Evolutionary conservation across 2,329 filamentous ascomycete species (phyloP).

Genomic region (Orbilia brochopaga): DNA sequence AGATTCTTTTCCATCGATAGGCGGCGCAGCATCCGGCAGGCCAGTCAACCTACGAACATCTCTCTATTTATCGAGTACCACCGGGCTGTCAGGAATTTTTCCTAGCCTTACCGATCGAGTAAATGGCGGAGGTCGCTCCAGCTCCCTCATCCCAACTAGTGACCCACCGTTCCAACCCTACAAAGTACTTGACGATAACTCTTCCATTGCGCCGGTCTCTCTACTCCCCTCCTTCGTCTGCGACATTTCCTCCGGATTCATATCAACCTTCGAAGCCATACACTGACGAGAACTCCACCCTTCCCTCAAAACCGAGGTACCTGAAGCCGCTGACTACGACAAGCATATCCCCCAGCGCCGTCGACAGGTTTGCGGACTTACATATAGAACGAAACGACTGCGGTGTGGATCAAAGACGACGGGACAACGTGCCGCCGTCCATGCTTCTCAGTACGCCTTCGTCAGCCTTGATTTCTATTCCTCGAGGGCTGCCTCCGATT

Average conservation of each 20-base stretch:
- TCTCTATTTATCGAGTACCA: conserved; percentile 38
- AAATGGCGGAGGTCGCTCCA: conserved; percentile 51
- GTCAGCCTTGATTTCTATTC: conserved; percentile 50
- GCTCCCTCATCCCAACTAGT: conserved; percentile 51
- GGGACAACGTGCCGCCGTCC: conserved; percentile 44
- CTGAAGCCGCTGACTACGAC: conserved; percentile 24
- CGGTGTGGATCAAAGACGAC: conserved; percentile 39
- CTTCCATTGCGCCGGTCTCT: conserved; percentile 50
- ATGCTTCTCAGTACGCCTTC: conserved; percentile 51
- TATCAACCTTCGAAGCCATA: conserved; percentile 31
- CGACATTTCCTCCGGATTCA: conserved; percentile 43
- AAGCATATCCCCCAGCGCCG: conserved; percentile 18
- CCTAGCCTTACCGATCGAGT: conserved; percentile 42
- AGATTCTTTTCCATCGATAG: conserved; percentile 24
- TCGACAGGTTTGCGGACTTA: conserved; percentile 21
- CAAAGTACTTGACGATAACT: conserved; percentile 51
- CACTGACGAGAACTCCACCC: conserved; percentile 29
- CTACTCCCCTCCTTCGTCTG: conserved; percentile 49
- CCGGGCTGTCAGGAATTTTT: conserved; percentile 46
- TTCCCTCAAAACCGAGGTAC: conserved; percentile 33
- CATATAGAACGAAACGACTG: conserved; percentile 8
- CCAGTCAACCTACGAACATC: conserved; percentile 22
- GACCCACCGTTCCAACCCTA: conserved; percentile 48
- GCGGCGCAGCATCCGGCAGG: conserved; percentile 32
- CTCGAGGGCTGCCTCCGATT: conserved; percentile 53